Conservation (phyloP, 2,329 filamentous ascomycete genomes). For the Elsinoe australis region DNA sequence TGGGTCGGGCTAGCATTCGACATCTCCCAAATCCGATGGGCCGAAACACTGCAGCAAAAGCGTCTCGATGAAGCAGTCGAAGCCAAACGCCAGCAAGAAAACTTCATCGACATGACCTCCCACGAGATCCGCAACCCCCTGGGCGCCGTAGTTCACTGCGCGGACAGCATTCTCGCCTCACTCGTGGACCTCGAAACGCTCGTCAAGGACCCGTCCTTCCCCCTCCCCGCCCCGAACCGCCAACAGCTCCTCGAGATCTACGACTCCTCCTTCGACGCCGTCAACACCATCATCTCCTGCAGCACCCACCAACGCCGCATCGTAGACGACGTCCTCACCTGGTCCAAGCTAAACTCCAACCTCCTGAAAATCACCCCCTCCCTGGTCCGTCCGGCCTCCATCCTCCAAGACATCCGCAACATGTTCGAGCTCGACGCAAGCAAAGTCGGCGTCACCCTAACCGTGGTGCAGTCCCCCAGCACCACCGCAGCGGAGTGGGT, state of each 20-base stretch:
- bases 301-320: constrained; percentile 41
- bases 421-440: constrained; percentile 31
- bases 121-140: constrained; percentile 19
- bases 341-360: constrained; percentile 41
- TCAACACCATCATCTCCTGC: constrained; percentile 40
- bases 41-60: constrained; percentile 36
- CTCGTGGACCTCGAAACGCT: constrained; percentile 18
- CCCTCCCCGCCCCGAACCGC: constrained; percentile 18
- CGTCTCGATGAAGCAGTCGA: constrained; percentile 25
- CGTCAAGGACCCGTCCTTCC: constrained; percentile 3
- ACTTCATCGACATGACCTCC: constrained; percentile 19
- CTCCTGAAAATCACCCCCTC: constrained; percentile 30
- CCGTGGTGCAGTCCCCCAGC: constrained; percentile 14
- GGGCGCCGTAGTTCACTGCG: constrained; percentile 20
- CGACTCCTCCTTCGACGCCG: constrained; percentile 30
- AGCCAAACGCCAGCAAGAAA: constrained; percentile 20
- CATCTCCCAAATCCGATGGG: constrained; percentile 41
- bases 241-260: constrained; percentile 25
- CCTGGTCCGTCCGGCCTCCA: constrained; percentile 20
- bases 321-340: constrained; percentile 41
- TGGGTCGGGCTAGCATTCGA: constrained; percentile 40
- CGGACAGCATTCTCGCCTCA: constrained; percentile 20
- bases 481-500: constrained; percentile 22
- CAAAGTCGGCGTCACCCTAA: constrained; percentile 25
- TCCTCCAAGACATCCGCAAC: constrained; percentile 27